Conservation (phyloP, 2,329 filamentous ascomycete genomes). For the Colletotrichum falcatum region DNA sequence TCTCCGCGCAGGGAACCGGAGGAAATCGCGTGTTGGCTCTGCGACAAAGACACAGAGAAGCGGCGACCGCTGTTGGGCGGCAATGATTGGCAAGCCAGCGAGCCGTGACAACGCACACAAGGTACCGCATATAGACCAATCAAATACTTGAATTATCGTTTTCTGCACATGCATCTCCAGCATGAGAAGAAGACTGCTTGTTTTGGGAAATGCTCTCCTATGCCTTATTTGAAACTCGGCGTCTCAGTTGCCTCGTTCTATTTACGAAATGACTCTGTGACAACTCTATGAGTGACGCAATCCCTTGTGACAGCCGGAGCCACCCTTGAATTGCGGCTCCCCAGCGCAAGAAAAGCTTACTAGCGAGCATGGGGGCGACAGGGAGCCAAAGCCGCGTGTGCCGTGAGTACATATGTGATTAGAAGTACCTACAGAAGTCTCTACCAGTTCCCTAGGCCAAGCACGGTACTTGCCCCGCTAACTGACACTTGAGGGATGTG, state of each 20-base stretch:
- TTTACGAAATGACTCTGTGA: not conserved
- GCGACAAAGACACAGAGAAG: not conserved
- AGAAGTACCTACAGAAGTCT: not conserved
- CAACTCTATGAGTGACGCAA: constrained; percentile 28
- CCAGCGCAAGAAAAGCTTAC: constrained; percentile 8
- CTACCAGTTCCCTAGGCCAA: no score
- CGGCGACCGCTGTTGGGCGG: constrained; percentile 16
- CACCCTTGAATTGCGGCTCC: constrained; percentile 1
- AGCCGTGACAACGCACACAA: constrained; percentile 7
- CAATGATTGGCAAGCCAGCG: constrained; percentile 4
- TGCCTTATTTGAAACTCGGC: not conserved
- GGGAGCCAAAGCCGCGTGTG: constrained; percentile 18
- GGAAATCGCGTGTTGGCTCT: constrained; percentile 21
- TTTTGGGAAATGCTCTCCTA: not conserved
- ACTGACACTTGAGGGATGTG: not conserved
- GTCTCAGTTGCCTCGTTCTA: not conserved
- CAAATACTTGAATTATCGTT: constrained; percentile 6
- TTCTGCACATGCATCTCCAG: not conserved
- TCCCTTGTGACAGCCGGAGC: constrained; percentile 7
- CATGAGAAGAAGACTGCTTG: not conserved
- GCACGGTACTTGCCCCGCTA: not conserved
- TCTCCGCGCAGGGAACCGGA: constrained; percentile 21
- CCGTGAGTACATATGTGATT: not conserved
- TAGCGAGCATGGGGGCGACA: constrained; percentile 13
- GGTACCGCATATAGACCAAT: constrained; percentile 29